Base-by-base conservation (phyloP, 306 rosid species). In the Lupinus albus region DNA sequence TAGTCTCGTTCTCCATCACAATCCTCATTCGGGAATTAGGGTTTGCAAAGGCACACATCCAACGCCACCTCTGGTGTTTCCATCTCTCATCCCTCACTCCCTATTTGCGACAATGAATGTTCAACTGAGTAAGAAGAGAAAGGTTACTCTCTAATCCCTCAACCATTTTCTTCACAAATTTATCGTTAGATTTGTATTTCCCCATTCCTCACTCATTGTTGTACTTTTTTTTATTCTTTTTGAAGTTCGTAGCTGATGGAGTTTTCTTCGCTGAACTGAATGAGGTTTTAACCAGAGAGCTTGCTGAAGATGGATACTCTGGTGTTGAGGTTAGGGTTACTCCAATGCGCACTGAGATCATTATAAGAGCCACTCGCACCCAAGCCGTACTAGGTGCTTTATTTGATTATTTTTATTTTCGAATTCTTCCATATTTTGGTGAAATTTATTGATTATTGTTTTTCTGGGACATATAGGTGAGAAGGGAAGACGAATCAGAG, bases 241-340 rank as follows among this genome's bases (percentile, higher is more conserved):
- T 54, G 14, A 68, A 92, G 96, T 87, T 92, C 64, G 92, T 84
- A 6, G 95, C 89, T 1, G 95, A 87, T 36, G 96, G 92, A 59
- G 95, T 92, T 71, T 87, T 88, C 71, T 88, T 80, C 38, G 88
- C 87, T 3, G 97, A 91, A 69, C 83, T 85, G 77, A 88, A 88
- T 32, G 94, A 91, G 77, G 88, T 83, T 61, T 60, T 88, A 57
- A 88, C 86, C 21, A 81, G 91, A 72, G 94, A 91, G 74, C 85
- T 88, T 0, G 96, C 88, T 2, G 93, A 88, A 60, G 89, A 88
- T 52, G 96, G 89, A 11, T 86, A 88, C 84, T 88, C 91, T 0
- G 97, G 92, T 45, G 90, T 87, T 2, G 92, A 91, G 52, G 95
- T 86, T 48, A 83, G 91, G 74, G 91, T 84, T 33, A 91, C 91